Conservation (phyloP, 768 basidiomycete species). For the Hericium erinaceus region DNA sequence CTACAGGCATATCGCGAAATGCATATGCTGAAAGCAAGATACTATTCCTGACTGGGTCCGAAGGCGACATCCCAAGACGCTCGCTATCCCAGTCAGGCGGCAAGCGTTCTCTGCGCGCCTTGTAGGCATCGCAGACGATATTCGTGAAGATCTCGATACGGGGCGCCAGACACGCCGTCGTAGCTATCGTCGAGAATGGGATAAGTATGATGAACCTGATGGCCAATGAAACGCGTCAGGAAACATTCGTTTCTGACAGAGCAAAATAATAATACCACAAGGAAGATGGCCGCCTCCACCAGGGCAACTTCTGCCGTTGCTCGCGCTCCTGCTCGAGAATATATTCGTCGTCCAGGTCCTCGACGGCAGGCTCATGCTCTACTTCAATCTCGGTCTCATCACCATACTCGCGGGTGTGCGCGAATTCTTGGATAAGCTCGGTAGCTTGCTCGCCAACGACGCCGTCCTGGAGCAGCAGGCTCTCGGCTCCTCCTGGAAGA, state of each 20-base stretch:
- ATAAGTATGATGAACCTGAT: slow-evolving; percentile 48
- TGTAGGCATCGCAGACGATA: slow-evolving; percentile 50
- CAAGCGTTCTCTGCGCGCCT: no score
- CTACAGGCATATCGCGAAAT: background rate
- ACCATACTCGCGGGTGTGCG: slow-evolving; percentile 27
- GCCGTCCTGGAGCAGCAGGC: slow-evolving; percentile 35
- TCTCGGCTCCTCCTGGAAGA: slow-evolving; percentile 22
- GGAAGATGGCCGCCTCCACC: slow-evolving; percentile 71
- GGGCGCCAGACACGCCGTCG: slow-evolving; percentile 53
- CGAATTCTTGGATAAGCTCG: slow-evolving; percentile 38
- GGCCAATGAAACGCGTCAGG: background rate
- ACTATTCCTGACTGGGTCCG: no score
- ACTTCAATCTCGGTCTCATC: slow-evolving; percentile 25
- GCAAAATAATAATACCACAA: slow-evolving; percentile 44
- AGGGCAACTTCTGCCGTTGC: slow-evolving; percentile 33
- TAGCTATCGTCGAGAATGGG: slow-evolving; percentile 47
- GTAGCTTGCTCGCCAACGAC: slow-evolving; percentile 35
- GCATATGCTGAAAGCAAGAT: no score
- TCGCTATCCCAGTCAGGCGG: background rate
- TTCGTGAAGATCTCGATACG: slow-evolving; percentile 67
- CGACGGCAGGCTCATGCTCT: slow-evolving; percentile 14
- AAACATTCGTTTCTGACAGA: no score
- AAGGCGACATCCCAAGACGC: background rate
- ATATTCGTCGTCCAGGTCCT: slow-evolving; percentile 9
- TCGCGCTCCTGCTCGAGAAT: slow-evolving; percentile 15